Conservation (phyloP, 148 eudicot genomes). For the Nyssa sinensis region DNA sequence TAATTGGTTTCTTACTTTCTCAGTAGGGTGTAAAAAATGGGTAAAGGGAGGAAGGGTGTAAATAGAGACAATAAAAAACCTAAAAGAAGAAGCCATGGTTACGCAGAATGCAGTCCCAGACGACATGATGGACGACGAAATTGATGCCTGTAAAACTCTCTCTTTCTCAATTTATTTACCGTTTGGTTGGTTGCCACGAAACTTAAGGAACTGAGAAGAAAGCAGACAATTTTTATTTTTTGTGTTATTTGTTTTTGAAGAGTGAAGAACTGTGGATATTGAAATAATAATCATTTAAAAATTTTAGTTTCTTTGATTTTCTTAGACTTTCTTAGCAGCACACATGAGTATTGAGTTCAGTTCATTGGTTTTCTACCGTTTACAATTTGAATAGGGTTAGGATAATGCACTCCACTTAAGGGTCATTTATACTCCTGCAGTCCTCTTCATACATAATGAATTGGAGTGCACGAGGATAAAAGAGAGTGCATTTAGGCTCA, state of each 20-base stretch:
- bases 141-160: conserved; percentile 66
- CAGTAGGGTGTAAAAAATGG: no score
- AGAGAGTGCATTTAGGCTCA: no score
- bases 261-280: neutral
- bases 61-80: conserved; percentile 37
- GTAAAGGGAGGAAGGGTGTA: conserved; percentile 51
- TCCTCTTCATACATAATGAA: neutral
- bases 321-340: neutral
- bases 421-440: no score
- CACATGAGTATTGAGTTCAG: no score
- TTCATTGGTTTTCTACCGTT: no score
- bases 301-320: no score
- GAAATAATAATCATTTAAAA: neutral
- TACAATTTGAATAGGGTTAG: no score
- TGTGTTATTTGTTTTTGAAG: no score
- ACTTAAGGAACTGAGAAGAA: neutral
- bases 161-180: neutral
- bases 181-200: neutral
- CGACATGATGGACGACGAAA: conserved; percentile 76
- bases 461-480: neutral
- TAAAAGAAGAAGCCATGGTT: conserved; percentile 34
- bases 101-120: conserved; percentile 23
- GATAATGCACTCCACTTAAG: no score
- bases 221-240: no score
- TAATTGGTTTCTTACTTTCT: no score